phyloP scores from a whole-genome alignment of 805 yeast species.

The Monosporozyma solicola region DNA sequence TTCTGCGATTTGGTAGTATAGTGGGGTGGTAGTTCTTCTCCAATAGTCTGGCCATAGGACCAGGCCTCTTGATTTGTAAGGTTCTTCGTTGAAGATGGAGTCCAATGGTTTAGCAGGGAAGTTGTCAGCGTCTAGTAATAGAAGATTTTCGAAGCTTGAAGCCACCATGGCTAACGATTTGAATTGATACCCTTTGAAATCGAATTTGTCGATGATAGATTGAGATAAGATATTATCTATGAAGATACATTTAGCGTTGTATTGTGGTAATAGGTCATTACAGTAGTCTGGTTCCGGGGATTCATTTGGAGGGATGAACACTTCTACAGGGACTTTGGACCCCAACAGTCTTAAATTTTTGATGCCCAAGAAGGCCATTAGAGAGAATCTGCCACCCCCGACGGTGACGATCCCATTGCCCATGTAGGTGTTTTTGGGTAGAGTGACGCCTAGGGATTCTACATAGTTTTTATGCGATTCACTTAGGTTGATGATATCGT shows the following conservation, averaged over 20 bases:
- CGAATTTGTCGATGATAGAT: slow-evolving; percentile 33
- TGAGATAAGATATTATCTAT: slow-evolving; percentile 47
- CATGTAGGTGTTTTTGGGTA: slow-evolving; percentile 32
- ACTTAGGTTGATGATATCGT: slow-evolving; percentile 11
- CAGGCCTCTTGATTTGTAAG: slow-evolving; percentile 45
- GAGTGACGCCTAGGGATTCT: slow-evolving; percentile 7
- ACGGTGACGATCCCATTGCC: slow-evolving; percentile 44
- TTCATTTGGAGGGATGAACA: slow-evolving; percentile 54
- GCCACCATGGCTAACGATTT: slow-evolving; percentile 64
- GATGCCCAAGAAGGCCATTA: slow-evolving; percentile 59
- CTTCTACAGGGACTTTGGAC: slow-evolving; percentile 69
- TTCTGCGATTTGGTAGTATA: slow-evolving; percentile 63
- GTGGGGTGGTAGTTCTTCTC: slow-evolving; percentile 76
- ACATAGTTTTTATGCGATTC: slow-evolving; percentile 15
- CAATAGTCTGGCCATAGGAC: slow-evolving; percentile 84
- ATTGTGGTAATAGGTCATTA: slow-evolving; percentile 45
- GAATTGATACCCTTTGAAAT: slow-evolving; percentile 56
- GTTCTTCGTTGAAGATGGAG: slow-evolving; percentile 47
- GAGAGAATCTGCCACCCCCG: slow-evolving; percentile 73
- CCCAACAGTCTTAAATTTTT: slow-evolving; percentile 45
- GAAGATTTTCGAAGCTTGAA: slow-evolving; percentile 65
- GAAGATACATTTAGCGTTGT: slow-evolving; percentile 53
- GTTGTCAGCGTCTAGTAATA: slow-evolving; percentile 70
- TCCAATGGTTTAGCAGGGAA: slow-evolving; percentile 63
- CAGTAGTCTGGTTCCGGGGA: slow-evolving; percentile 60